Evolutionary conservation across 305 asterid genomes (phyloP).

Genomic region (Fraxinus paxiana): DNA sequence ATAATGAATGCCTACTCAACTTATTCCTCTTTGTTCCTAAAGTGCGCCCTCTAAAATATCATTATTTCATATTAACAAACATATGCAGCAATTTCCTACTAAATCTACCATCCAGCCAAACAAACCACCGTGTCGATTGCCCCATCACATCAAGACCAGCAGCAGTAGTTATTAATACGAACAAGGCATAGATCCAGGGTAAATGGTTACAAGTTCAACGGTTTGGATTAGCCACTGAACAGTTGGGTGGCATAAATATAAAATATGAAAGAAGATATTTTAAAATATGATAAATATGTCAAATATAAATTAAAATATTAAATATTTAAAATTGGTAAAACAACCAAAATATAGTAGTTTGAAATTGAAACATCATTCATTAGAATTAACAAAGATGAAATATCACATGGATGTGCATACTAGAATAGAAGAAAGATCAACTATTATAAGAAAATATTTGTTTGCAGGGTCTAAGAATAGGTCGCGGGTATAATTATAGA

Average conservation of each 20-base stretch:
- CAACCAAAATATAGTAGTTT: not conserved
- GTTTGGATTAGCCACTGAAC: not conserved
- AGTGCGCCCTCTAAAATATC: not conserved
- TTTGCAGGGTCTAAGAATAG: not conserved
- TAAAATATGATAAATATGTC: not conserved
- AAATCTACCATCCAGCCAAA: not conserved
- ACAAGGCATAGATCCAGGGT: not conserved
- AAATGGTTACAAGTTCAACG: not conserved
- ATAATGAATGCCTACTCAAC: not conserved
- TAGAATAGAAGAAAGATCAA: not conserved
- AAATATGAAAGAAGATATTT: not conserved
- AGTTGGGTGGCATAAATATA: not conserved
- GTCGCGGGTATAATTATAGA: not conserved
- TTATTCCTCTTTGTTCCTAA: not conserved
- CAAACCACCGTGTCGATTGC: not conserved
- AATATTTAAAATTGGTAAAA: not conserved
- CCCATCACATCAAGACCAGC: not conserved
- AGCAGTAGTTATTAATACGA: not conserved
- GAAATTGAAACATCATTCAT: not conserved
- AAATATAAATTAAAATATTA: not conserved
- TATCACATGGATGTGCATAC: not conserved
- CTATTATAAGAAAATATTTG: not conserved
- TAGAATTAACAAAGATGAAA: not conserved
- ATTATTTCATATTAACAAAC: not conserved
- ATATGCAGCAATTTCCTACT: not conserved